Conservation (phyloP, 2,329 filamentous ascomycete species). For the Fusarium udum region DNA sequence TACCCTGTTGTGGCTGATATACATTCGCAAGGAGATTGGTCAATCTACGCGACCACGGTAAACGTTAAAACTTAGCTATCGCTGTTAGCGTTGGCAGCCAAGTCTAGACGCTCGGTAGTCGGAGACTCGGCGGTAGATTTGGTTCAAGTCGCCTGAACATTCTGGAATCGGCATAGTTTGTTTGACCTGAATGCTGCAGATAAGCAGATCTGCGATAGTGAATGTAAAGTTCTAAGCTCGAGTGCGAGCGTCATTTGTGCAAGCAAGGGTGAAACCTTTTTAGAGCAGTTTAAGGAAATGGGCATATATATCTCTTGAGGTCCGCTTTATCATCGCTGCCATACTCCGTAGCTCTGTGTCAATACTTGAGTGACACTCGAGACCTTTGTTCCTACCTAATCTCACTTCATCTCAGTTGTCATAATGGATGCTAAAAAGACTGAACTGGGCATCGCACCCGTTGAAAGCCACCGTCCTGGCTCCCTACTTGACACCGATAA, state of each 20-base stretch:
- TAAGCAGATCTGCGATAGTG: background rate
- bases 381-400: background rate
- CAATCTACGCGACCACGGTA: background rate
- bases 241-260: background rate
- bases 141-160: background rate
- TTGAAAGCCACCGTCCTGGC: background rate
- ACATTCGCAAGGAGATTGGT: background rate
- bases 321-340: background rate
- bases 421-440: background rate
- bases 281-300: background rate
- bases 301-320: background rate
- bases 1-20: background rate
- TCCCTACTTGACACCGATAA: background rate
- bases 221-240: background rate
- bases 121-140: background rate
- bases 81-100: background rate
- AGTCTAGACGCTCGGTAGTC: background rate
- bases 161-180: accelerated
- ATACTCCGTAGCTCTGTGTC: background rate
- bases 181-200: background rate
- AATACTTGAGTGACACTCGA: background rate
- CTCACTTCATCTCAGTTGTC: background rate
- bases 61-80: background rate
- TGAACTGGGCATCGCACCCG: background rate
- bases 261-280: background rate